These are phyloP conservation scores for Candida corydali DNA, from an alignment of 805 yeast genomes.

Conservation along the genomic window DNA sequence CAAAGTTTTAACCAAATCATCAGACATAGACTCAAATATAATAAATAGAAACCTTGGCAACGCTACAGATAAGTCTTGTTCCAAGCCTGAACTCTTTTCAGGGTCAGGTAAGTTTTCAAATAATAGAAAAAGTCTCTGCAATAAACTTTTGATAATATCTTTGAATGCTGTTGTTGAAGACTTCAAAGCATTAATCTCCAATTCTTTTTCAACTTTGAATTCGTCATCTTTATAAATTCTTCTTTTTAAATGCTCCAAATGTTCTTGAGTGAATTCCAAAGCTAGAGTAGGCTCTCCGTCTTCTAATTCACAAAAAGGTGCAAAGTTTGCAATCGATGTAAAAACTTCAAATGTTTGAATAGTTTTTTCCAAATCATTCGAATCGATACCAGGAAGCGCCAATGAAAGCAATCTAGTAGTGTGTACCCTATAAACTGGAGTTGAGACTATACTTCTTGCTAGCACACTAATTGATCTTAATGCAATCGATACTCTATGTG, in stretches of 20 bases:
- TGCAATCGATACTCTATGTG: slow-evolving; percentile 76
- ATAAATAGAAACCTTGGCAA: slow-evolving; percentile 35
- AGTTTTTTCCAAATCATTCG: slow-evolving; percentile 78
- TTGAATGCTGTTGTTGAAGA: slow-evolving; percentile 74
- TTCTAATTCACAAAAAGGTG: slow-evolving; percentile 66
- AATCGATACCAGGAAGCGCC: slow-evolving; percentile 77
- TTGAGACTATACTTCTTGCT: slow-evolving; percentile 60
- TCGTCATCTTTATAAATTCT: slow-evolving; percentile 25
- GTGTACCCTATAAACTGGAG: slow-evolving; percentile 70
- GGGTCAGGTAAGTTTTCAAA: slow-evolving; percentile 69
- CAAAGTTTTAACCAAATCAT: slow-evolving; percentile 46
- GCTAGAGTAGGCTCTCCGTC: slow-evolving; percentile 34
- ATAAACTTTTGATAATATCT: slow-evolving; percentile 51
- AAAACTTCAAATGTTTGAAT: slow-evolving; percentile 64
- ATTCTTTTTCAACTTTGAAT: slow-evolving; percentile 39
- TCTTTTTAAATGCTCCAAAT: slow-evolving; percentile 51
- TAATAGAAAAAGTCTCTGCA: slow-evolving; percentile 56
- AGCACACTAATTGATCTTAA: slow-evolving; percentile 62
- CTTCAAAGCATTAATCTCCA: slow-evolving; percentile 53
- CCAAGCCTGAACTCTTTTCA: slow-evolving; percentile 47
- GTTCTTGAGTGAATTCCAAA: slow-evolving; percentile 59
- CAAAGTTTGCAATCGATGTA: slow-evolving; percentile 63
- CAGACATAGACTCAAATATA: slow-evolving; percentile 57
- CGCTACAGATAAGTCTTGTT: slow-evolving; percentile 37
- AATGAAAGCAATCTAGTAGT: slow-evolving; percentile 68